These are phyloP conservation scores for Fraxinus ornus DNA, from an alignment of 305 asterid species.

Conservation along the genomic window DNA sequence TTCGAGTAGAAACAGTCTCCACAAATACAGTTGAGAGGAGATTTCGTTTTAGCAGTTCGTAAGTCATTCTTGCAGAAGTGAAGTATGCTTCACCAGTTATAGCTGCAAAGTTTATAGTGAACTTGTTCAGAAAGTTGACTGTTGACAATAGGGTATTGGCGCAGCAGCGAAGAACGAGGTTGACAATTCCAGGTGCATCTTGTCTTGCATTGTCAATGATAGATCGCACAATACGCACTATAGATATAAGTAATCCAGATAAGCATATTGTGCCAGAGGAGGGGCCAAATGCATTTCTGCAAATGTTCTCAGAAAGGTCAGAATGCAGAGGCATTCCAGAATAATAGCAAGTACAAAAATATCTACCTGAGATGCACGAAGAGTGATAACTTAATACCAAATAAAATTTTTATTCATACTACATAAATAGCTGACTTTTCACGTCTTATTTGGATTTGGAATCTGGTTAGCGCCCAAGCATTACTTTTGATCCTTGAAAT, in stretches of 20 bases:
- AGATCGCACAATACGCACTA: constrained; percentile 67
- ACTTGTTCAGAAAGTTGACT: constrained; percentile 83
- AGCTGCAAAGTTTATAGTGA: constrained; percentile 80
- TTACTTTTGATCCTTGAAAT: background rate
- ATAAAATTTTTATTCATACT: background rate
- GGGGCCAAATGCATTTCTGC: constrained; percentile 87
- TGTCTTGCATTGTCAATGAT: constrained; percentile 80
- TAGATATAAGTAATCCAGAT: constrained; percentile 60
- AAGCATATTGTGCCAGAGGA: constrained; percentile 92
- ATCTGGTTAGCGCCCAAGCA: background rate
- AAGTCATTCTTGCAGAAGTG: constrained; percentile 80
- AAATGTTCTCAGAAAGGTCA: constrained; percentile 22
- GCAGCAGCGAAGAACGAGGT: constrained; percentile 68
- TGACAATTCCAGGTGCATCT: constrained; percentile 70
- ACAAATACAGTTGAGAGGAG: constrained; percentile 85
- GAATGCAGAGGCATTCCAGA: background rate
- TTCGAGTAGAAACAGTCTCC: constrained; percentile 87
- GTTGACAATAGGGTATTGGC: constrained; percentile 66
- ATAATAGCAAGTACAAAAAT: background rate
- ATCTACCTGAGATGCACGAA: background rate
- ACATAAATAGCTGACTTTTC: background rate
- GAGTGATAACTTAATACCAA: background rate
- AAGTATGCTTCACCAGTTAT: constrained; percentile 95
- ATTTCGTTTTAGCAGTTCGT: constrained; percentile 86
- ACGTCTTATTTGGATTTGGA: background rate